These are phyloP conservation scores for Pyrenopolyporus hunteri DNA, from an alignment of 495 filamentous ascomycete genomes.

Conservation along the genomic window DNA sequence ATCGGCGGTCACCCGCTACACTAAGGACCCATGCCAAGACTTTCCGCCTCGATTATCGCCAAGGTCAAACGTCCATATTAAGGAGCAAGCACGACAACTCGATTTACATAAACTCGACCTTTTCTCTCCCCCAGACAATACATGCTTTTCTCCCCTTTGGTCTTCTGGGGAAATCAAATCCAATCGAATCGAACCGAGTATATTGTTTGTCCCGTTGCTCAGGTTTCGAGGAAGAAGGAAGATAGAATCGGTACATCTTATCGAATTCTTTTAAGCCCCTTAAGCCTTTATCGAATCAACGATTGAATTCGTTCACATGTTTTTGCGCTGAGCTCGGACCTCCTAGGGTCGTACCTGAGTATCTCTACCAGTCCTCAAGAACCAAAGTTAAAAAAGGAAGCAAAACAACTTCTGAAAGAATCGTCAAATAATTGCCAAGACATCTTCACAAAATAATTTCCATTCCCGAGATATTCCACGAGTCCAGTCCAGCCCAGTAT, in stretches of 20 bases:
- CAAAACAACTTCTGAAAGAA: too few species aligned
- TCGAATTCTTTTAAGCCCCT: too few species aligned
- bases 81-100: slow-evolving; percentile 52
- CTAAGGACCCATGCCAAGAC: slow-evolving; percentile 49
- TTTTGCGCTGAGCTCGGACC: neutral
- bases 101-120: slow-evolving; percentile 49
- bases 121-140: slow-evolving; percentile 35
- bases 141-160: slow-evolving; percentile 28
- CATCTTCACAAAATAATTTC: too few species aligned
- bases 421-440: too few species aligned
- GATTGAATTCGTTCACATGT: too few species aligned
- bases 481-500: too few species aligned
- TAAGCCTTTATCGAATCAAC: too few species aligned
- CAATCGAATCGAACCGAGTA: too few species aligned
- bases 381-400: neutral
- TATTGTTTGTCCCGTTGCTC: slow-evolving; percentile 10
- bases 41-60: slow-evolving; percentile 54
- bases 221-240: neutral
- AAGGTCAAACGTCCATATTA: slow-evolving; percentile 52
- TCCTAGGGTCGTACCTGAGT: neutral
- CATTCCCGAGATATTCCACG: too few species aligned
- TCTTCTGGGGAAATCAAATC: slow-evolving; percentile 29
- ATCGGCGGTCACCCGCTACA: slow-evolving; percentile 24
- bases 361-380: neutral
- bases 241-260: neutral